A percentile compares a stretch with the other conserved stretches of the same genome.
Conservation (phyloP, 75 land plant genomes). For the Adiantum capillusveneris region DNA sequence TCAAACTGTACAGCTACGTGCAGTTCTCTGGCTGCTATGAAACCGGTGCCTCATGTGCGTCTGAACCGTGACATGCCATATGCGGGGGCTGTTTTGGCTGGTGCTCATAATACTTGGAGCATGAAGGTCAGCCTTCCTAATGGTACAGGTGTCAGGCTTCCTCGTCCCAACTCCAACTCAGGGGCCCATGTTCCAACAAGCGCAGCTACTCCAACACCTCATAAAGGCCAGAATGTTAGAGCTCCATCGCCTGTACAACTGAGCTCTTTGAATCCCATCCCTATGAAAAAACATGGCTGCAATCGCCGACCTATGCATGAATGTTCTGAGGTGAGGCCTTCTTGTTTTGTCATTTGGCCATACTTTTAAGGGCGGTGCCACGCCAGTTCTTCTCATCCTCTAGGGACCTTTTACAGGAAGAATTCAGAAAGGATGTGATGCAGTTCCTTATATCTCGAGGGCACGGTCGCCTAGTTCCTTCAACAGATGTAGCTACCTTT, state of each 20-base stretch:
- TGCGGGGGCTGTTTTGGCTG: slow-evolving; percentile 39
- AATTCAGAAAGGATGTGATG: slow-evolving; percentile 83
- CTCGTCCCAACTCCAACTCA: neutral
- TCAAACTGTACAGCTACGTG: neutral
- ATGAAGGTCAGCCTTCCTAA: slow-evolving; percentile 30
- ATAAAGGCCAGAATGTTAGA: neutral
- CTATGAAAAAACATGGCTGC: slow-evolving; percentile 92
- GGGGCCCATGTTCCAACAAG: neutral
- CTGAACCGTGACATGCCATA: slow-evolving; percentile 61
- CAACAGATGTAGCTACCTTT: slow-evolving; percentile 74
- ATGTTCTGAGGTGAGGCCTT: slow-evolving; percentile 70
- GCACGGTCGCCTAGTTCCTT: slow-evolving; percentile 89
- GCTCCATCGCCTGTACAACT: slow-evolving; percentile 26
- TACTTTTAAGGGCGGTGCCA: neutral
- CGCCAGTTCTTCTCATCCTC: neutral
- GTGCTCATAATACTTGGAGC: slow-evolving; percentile 38
- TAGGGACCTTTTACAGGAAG: slow-evolving; percentile 43
- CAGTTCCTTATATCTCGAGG: slow-evolving; percentile 83
- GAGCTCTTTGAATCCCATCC: slow-evolving; percentile 55
- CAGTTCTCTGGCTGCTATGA: slow-evolving; percentile 55
- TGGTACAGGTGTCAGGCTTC: slow-evolving; percentile 9
- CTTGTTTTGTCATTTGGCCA: neutral
- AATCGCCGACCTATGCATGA: slow-evolving; percentile 49
- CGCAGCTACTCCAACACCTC: neutral
- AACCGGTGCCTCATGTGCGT: slow-evolving; percentile 69